Evolutionary conservation across 805 yeast genomes (phyloP).

Genomic region (Cyberlindnera mycetangii): DNA sequence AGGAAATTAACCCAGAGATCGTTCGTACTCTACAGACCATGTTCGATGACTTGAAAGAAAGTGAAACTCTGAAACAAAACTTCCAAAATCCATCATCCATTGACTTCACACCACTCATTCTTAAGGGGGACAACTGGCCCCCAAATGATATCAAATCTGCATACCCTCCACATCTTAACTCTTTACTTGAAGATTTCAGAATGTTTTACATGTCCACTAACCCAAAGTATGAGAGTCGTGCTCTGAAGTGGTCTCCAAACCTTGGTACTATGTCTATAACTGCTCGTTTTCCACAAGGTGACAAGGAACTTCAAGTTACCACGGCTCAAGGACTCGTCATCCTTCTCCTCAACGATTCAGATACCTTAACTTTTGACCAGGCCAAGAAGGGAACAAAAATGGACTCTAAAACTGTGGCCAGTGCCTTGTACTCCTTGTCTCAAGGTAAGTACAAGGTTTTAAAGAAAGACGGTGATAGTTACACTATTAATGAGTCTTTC

Average conservation of each 20-base stretch:
- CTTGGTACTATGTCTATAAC: conserved; percentile 23
- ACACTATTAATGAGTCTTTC: conserved; percentile 19
- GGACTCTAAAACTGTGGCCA: conserved; percentile 16
- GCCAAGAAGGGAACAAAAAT: conserved; percentile 13
- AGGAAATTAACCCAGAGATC: conserved; percentile 20
- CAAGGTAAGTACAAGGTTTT: conserved; percentile 22
- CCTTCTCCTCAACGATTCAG: conserved; percentile 20
- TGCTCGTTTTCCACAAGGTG: conserved; percentile 16
- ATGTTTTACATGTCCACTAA: conserved; percentile 13
- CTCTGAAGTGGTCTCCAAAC: conserved; percentile 21
- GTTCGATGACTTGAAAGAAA: conserved; percentile 21
- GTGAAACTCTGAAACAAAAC: background rate
- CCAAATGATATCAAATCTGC: conserved; percentile 5
- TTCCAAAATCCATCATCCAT: background rate
- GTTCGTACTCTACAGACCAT: conserved; percentile 15
- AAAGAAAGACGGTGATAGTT: conserved; percentile 10
- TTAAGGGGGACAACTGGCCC: conserved; percentile 24
- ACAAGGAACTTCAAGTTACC: conserved; percentile 21
- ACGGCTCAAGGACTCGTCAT: conserved; percentile 22
- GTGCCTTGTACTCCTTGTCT: conserved; percentile 25
- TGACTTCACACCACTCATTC: conserved; percentile 22
- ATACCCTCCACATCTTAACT: conserved; percentile 13
- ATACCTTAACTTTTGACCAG: conserved; percentile 14
- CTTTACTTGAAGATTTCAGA: conserved; percentile 9
- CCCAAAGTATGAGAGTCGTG: conserved; percentile 10